A percentile compares a stretch with the other conserved stretches of the same genome.
These are phyloP conservation scores for Ceratobasidium sp. DNA, from an alignment of 1,284 basidiomycete species.

Conservation along the genomic window DNA sequence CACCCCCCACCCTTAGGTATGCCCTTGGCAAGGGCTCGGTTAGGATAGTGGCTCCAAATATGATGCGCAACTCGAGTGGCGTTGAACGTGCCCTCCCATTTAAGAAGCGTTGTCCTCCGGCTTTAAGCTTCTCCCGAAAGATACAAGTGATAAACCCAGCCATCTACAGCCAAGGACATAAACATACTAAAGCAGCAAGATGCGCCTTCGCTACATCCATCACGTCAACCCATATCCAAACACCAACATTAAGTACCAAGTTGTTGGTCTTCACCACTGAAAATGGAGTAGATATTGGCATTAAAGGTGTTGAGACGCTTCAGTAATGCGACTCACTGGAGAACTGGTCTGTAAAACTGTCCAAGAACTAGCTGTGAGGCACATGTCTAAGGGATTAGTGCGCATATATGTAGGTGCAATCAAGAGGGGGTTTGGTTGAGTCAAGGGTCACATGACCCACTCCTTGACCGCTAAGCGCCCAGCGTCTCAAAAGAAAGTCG, in stretches of 20 bases:
- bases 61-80: constrained; percentile 28
- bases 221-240: constrained; percentile 45
- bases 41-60: constrained; percentile 46
- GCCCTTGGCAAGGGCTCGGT: constrained; percentile 36
- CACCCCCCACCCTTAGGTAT: constrained; percentile 45
- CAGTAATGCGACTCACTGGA: constrained; percentile 40
- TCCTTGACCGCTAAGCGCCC: no score
- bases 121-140: no score
- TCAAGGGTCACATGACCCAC: no score
- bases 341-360: constrained; percentile 42
- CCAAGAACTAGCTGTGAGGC: not conserved
- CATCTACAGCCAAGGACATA: not conserved
- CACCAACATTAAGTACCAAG: not conserved
- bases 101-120: no score
- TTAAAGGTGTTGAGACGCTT: constrained; percentile 28
- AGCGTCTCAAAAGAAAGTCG: no score
- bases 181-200: constrained; percentile 25
- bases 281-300: constrained; percentile 39
- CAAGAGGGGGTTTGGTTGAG: no score
- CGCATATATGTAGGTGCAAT: constrained; percentile 5
- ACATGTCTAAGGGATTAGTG: not conserved
- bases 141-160: not conserved
- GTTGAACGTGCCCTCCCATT: constrained; percentile 40
- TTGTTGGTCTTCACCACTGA: constrained; percentile 36
- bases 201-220: constrained; percentile 36